These are phyloP conservation scores for Candida vartiovaarae DNA, from an alignment of 805 yeast species.

Conservation along the genomic window DNA sequence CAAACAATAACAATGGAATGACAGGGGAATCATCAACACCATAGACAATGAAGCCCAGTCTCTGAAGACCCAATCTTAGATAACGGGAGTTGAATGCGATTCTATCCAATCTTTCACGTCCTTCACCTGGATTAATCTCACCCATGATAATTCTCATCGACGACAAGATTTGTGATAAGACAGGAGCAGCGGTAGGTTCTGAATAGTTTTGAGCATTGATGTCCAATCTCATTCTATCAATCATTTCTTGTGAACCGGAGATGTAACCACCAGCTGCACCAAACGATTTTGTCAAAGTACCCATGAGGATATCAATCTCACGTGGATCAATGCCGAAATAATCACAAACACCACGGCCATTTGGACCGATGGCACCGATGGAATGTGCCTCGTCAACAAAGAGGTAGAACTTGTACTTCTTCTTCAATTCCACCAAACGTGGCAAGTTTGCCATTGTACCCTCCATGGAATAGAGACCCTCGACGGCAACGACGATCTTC, in stretches of 20 bases:
- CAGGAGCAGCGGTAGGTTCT: constrained; percentile 89
- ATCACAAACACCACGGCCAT: constrained; percentile 93
- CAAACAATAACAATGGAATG: constrained; percentile 77
- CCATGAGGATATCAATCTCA: constrained; percentile 86
- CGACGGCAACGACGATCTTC: constrained; percentile 79
- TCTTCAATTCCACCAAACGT: constrained; percentile 64
- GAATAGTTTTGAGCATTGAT: constrained; percentile 70
- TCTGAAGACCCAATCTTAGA: constrained; percentile 80
- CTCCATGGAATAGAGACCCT: constrained; percentile 75
- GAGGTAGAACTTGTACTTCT: constrained; percentile 81
- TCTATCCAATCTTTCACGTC: constrained; percentile 81
- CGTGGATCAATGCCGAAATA: constrained; percentile 75
- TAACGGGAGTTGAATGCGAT: constrained; percentile 95
- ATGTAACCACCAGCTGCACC: constrained; percentile 99
- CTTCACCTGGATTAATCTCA: constrained; percentile 85
- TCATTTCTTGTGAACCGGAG: constrained; percentile 64
- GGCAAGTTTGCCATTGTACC: constrained; percentile 78
- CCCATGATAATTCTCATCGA: constrained; percentile 78
- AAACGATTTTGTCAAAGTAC: constrained; percentile 93
- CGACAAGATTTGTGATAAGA: constrained; percentile 77
- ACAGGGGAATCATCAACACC: constrained; percentile 98
- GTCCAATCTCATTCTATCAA: constrained; percentile 68
- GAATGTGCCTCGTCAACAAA: constrained; percentile 98
- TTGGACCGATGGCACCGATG: constrained; percentile 96
- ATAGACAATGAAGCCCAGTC: constrained; percentile 87